A percentile compares a stretch with the other conserved stretches of the same genome.
Evolutionary conservation across 1,139 yeast species (phyloP).

Genomic region (Blastobotrys apis): DNA sequence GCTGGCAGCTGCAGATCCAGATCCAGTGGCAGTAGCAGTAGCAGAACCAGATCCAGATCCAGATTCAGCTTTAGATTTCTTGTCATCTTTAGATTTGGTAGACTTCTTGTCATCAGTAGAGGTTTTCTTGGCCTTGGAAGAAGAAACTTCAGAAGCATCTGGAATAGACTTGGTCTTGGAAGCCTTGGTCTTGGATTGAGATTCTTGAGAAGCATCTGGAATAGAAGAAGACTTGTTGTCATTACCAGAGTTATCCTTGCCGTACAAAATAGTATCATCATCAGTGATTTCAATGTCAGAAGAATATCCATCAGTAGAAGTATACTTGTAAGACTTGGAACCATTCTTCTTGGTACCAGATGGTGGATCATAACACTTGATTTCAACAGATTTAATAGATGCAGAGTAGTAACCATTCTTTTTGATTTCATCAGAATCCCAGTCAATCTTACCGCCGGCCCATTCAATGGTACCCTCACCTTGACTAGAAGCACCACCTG

Average conservation of each 20-base stretch:
- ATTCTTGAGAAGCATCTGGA: conserved; percentile 12
- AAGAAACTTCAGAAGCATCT: conserved; percentile 23
- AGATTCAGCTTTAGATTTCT: conserved; percentile 10
- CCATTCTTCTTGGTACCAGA: conserved; percentile 44
- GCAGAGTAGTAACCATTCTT: conserved; percentile 78
- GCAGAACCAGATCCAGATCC: conserved; percentile 17
- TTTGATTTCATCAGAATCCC: conserved; percentile 74
- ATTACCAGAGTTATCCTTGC: conserved; percentile 57
- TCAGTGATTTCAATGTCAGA: conserved; percentile 54
- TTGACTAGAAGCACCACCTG: conserved; percentile 69
- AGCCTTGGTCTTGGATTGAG: conserved; percentile 5
- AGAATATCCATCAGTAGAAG: conserved; percentile 44
- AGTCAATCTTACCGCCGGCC: conserved; percentile 90
- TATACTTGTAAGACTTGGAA: conserved; percentile 50
- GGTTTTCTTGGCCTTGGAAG: conserved; percentile 13
- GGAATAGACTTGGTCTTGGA: conserved; percentile 24
- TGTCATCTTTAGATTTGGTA: too few species aligned
- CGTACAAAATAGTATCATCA: conserved; percentile 55
- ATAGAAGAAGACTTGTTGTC: conserved; percentile 15
- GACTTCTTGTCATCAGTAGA: not conserved
- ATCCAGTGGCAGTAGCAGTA: conserved; percentile 5
- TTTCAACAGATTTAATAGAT: conserved; percentile 53
- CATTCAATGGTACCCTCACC: conserved; percentile 80
- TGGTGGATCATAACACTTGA: conserved; percentile 73
- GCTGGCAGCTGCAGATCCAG: conserved; percentile 1